Evolutionary conservation across 1,139 yeast genomes (phyloP).

Genomic region (Pichia sp.): DNA sequence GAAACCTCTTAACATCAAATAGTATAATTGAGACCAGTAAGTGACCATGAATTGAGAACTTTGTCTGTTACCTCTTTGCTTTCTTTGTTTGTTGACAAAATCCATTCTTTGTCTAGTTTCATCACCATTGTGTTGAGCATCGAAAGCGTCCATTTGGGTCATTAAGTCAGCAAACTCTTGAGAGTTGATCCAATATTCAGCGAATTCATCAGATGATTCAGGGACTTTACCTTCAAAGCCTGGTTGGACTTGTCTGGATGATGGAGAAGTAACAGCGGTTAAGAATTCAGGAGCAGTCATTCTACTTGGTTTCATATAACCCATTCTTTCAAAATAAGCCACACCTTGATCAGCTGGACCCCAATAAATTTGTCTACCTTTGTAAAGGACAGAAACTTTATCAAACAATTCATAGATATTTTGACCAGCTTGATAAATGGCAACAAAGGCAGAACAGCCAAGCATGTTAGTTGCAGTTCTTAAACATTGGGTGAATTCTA

Average conservation of each 20-base stretch:
- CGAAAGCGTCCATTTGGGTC: constrained; percentile 33
- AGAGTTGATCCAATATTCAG: constrained; percentile 44
- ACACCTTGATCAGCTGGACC: constrained; percentile 63
- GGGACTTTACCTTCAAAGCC: constrained; percentile 47
- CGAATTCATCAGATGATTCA: constrained; percentile 44
- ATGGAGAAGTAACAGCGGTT: constrained; percentile 58
- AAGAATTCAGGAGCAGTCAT: constrained; percentile 62
- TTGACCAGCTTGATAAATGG: constrained; percentile 81
- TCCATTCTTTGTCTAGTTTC: constrained; percentile 35
- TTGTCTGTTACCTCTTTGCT: constrained; percentile 34
- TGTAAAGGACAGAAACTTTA: constrained; percentile 68
- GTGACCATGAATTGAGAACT: constrained; percentile 44
- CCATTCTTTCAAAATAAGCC: constrained; percentile 60
- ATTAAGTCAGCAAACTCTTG: constrained; percentile 33
- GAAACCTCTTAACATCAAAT: constrained; percentile 44
- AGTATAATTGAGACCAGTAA: constrained; percentile 42
- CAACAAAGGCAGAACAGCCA: constrained; percentile 63
- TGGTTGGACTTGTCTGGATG: constrained; percentile 35
- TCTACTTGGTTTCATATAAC: constrained; percentile 70
- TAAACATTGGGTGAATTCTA: constrained; percentile 14
- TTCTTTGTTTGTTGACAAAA: constrained; percentile 35
- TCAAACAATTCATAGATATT: constrained; percentile 75
- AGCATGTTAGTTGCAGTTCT: constrained; percentile 37
- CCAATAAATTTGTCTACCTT: constrained; percentile 73
- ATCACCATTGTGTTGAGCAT: constrained; percentile 24